Evolutionary conservation across 352 stramenopile genomes (phyloP), one percentile per base, ranked within the genome.

Genomic region (Phytophthora nicotianae): DNA sequence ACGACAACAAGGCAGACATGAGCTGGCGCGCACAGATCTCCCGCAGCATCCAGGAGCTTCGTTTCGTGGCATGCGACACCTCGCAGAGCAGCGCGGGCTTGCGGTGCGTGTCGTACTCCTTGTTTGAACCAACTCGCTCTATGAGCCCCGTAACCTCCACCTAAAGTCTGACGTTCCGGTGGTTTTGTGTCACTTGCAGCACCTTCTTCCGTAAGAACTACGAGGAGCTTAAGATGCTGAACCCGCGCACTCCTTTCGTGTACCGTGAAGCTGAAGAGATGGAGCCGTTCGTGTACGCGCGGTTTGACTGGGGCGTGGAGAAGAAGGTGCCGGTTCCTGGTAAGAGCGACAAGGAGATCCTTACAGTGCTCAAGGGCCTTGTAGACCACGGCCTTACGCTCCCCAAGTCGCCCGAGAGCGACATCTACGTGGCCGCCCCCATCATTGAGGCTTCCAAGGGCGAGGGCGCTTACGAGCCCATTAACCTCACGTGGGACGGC

Each of bases 1-100:
- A 17, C 50, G 33, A 51, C 19, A 29, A 9, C 40, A 27, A 58
- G 61, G 40, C 23, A 54, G 62, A 55, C 60, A 95, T 95, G 87
- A 95, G 87, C 61, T 95, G 87, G 87, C 87, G 87, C 65, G 87
- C 85, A 37, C 87, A 95, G 77, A 94, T 95, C 68, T 95, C 87
- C 58, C 84, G 87, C 63, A 76, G 79, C 70, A 78, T 95, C 68
- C 83, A 86, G 62, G 87, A 95, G 69, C 67, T 95, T 40, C 87
- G 87, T 67, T 93, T 95, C 68, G 82, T 95, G 57, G 75, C 75
- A 43, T 95, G 87, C 65, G 81, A 91, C 62, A 90, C 85, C 40
- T 93, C 87, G 60, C 77, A 95, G 72, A 88, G 82, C 74, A 95
- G 87, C 71, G 74, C 76, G 33, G 87, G 87, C 24, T 71, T 95